These are phyloP conservation scores for Posidonia oceanica DNA, from an alignment of 116 monocot species.

Conservation along the genomic window DNA sequence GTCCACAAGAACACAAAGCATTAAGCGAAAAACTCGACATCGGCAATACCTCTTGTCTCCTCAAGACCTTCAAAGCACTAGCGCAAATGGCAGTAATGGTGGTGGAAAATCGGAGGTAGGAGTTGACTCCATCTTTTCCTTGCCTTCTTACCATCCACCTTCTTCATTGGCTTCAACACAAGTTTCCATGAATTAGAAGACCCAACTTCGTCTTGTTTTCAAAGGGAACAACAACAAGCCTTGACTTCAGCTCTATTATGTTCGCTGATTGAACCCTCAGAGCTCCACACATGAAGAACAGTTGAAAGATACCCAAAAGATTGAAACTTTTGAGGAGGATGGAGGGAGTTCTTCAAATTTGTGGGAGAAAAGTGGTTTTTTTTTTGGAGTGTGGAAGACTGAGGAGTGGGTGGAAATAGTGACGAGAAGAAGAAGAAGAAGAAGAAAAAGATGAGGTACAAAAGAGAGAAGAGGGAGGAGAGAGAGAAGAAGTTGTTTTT, in stretches of 20 bases:
- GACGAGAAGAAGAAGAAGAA: too few species aligned
- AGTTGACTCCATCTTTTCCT: constrained; percentile 25
- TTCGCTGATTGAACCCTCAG: too few species aligned
- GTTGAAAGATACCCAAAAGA: too few species aligned
- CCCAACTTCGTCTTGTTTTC: constrained; percentile 23
- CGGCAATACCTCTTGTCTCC: constrained; percentile 48
- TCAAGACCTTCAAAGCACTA: constrained; percentile 22
- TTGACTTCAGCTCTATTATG: constrained; percentile 13
- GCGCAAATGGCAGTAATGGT: constrained; percentile 11
- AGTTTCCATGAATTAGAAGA: constrained; percentile 11
- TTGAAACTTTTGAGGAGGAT: too few species aligned
- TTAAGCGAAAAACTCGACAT: constrained; percentile 59
- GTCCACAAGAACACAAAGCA: constrained; percentile 55
- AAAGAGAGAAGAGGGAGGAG: too few species aligned
- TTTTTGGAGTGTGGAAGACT: too few species aligned
- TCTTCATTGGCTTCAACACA: constrained; percentile 20
- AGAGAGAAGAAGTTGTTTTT: too few species aligned
- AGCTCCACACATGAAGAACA: too few species aligned
- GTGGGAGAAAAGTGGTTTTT: too few species aligned
- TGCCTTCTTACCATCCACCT: background rate
- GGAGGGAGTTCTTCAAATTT: too few species aligned
- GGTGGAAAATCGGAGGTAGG: constrained; percentile 10
- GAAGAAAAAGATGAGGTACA: too few species aligned
- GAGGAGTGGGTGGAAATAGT: too few species aligned
- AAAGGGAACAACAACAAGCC: constrained; percentile 25